These are phyloP conservation scores for Coemansia sp. DNA, from an alignment of 192 early-diverging fungal species.

Conservation along the genomic window DNA sequence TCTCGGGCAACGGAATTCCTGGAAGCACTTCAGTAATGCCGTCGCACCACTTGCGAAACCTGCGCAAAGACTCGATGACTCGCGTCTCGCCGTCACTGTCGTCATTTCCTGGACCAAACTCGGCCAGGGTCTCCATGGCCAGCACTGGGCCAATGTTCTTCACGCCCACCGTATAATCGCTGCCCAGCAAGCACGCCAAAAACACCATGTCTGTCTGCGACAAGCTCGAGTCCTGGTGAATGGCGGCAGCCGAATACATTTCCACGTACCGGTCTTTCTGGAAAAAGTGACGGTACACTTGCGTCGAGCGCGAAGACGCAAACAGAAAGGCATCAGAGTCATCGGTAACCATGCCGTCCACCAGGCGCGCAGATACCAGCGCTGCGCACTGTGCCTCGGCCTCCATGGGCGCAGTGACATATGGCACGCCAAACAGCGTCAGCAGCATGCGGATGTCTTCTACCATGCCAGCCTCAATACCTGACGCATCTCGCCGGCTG, in stretches of 20 bases:
- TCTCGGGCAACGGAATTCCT: constrained; percentile 35
- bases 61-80: constrained; percentile 22
- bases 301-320: constrained; percentile 57
- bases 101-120: constrained; percentile 55
- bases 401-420: constrained; percentile 90
- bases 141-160: constrained; percentile 80
- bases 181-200: constrained; percentile 89
- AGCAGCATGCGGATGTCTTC: constrained; percentile 67
- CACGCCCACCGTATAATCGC: constrained; percentile 94
- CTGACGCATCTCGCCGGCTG: constrained; percentile 34
- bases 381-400: constrained; percentile 96
- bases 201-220: constrained; percentile 70
- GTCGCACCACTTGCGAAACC: constrained; percentile 44
- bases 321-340: constrained; percentile 98
- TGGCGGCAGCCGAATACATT: constrained; percentile 63
- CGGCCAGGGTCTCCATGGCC: constrained; percentile 85
- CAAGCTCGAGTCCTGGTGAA: constrained; percentile 68
- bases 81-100: constrained; percentile 20
- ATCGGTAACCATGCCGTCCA: constrained; percentile 95
- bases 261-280: constrained; percentile 86
- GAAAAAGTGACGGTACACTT: constrained; percentile 92
- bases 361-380: constrained; percentile 57
- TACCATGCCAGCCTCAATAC: constrained; percentile 44
- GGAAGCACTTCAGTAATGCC: constrained; percentile 47
- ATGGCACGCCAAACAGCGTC: constrained; percentile 91